Evolutionary conservation across 805 yeast genomes (phyloP).

Genomic region (Soucietia sequanensis): DNA sequence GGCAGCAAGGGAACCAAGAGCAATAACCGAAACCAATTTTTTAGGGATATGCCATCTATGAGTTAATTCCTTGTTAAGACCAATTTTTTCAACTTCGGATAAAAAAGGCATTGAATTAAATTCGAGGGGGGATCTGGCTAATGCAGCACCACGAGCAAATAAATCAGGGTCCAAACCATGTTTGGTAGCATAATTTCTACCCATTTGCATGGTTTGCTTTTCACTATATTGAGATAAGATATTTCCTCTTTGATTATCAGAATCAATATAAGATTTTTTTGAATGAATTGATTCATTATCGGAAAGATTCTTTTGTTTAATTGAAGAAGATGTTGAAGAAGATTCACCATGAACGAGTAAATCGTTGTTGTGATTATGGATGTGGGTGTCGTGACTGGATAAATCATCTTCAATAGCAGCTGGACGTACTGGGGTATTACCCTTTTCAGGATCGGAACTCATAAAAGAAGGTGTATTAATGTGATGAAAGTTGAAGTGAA

Average conservation of each 20-base stretch:
- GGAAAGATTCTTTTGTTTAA: conserved; percentile 11
- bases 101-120: conserved; percentile 56
- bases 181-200: conserved; percentile 60
- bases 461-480: too few relatives aligned
- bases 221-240: conserved; percentile 57
- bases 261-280: conserved; percentile 15
- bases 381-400: too few relatives aligned
- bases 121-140: conserved; percentile 56
- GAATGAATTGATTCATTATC: conserved; percentile 18
- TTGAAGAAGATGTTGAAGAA: conserved; percentile 10
- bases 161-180: conserved; percentile 56
- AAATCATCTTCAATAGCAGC: conserved; percentile 1
- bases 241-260: conserved; percentile 33
- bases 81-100: conserved; percentile 43
- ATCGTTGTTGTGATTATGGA: too few relatives aligned
- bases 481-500: too few relatives aligned
- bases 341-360: too few relatives aligned
- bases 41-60: conserved; percentile 45
- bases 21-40: conserved; percentile 51
- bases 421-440: background rate
- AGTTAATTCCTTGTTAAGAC: conserved; percentile 49
- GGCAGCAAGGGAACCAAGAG: conserved; percentile 65
- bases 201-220: conserved; percentile 67
- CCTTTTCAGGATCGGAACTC: conserved; percentile 1
- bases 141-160: conserved; percentile 59